Percentiles rank a stretch among this genome's conserved stretches.
Evolutionary conservation across 495 filamentous ascomycete species (phyloP).

Genomic region (Pyrenula aspistea): DNA sequence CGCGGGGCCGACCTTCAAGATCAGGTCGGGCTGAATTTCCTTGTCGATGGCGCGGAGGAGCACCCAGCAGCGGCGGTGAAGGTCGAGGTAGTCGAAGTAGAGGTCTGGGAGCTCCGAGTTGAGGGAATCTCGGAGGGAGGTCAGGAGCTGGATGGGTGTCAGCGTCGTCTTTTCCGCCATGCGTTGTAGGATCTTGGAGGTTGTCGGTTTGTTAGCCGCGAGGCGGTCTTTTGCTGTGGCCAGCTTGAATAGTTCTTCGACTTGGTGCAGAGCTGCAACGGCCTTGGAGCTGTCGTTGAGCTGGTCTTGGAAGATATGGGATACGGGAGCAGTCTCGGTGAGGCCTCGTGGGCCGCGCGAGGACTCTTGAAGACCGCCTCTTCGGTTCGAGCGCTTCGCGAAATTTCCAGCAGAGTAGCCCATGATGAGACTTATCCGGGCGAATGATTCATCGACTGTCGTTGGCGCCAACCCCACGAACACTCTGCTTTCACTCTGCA

Average conservation of each 20-base stretch:
- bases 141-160: neutral
- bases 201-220: neutral
- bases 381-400: neutral
- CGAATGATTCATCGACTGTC: neutral
- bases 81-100: neutral
- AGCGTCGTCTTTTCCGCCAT: neutral
- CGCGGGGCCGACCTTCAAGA: neutral
- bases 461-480: neutral
- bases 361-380: neutral
- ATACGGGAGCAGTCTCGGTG: neutral
- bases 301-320: neutral
- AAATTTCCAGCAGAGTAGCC: neutral
- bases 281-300: neutral
- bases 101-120: neutral
- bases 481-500: neutral
- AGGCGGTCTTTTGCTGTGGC: neutral
- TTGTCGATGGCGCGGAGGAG: neutral
- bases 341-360: neutral
- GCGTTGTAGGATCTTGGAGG: neutral
- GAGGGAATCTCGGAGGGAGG: neutral
- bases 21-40: neutral
- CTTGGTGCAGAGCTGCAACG: neutral
- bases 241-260: neutral
- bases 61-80: neutral
- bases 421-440: neutral